phyloP scores from a whole-genome alignment of 2,329 filamentous ascomycete species.

The Xylariaceae sp. region DNA sequence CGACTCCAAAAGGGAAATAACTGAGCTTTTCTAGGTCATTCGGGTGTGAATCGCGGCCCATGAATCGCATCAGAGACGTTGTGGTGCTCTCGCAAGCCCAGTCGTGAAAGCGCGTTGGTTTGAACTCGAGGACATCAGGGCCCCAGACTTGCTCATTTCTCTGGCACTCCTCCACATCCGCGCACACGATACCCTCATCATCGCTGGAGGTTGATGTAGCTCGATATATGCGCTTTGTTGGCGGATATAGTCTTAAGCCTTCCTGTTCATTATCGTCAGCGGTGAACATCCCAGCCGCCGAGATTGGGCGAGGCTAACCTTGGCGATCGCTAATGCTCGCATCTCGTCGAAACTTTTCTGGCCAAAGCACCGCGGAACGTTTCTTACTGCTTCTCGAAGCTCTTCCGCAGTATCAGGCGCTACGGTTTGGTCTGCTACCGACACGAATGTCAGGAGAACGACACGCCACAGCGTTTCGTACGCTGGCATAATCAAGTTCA shows the following conservation, averaged over 20 bases:
- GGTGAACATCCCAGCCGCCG: neutral
- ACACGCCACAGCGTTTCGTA: slow-evolving; percentile 53
- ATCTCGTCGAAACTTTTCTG: neutral
- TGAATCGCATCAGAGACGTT: neutral
- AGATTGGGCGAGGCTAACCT: slow-evolving; percentile 18
- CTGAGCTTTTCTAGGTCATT: slow-evolving; percentile 14
- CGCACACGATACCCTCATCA: slow-evolving; percentile 2
- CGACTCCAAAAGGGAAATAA: slow-evolving; percentile 35
- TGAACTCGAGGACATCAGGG: slow-evolving; percentile 38
- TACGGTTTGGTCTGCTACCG: slow-evolving; percentile 30
- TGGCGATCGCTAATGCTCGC: slow-evolving; percentile 26
- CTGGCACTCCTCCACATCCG: slow-evolving; percentile 35
- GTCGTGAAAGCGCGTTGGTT: slow-evolving; percentile 36
- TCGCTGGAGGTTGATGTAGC: slow-evolving; percentile 18
- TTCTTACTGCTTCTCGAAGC: slow-evolving; percentile 16
- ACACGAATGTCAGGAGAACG: slow-evolving; percentile 42
- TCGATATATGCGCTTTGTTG: slow-evolving; percentile 45
- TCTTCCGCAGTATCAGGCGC: slow-evolving; percentile 12
- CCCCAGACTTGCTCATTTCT: slow-evolving; percentile 43
- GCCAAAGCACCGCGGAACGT: slow-evolving; percentile 19
- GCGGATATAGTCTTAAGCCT: slow-evolving; percentile 46
- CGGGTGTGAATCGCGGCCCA: neutral
- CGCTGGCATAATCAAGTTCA: slow-evolving; percentile 54
- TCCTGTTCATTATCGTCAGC: slow-evolving; percentile 24
- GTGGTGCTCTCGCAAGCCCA: neutral